Conservation (phyloP, 1,139 yeast genomes). For the Blastobotrys apis region DNA sequence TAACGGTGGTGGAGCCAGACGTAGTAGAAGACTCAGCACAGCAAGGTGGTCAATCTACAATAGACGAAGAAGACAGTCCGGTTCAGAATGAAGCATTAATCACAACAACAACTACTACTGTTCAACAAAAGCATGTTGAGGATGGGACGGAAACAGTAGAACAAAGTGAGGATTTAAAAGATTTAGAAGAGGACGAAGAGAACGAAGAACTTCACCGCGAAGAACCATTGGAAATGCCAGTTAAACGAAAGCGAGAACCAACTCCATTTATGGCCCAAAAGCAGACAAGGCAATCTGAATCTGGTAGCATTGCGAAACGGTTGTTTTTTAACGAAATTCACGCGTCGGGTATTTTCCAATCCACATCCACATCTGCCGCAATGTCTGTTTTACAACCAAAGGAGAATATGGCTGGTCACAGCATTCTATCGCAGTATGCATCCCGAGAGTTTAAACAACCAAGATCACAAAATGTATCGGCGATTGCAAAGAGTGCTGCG, state of each 20-base stretch:
- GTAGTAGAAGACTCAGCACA: too few species aligned
- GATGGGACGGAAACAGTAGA: too few species aligned
- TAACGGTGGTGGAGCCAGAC: background rate
- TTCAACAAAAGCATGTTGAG: too few species aligned
- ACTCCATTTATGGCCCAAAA: background rate
- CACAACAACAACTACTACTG: too few species aligned
- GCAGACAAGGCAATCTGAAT: too few species aligned
- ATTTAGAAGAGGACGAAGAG: background rate
- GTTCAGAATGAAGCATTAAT: too few species aligned
- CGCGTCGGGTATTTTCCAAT: constrained; percentile 76
- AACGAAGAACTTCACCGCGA: background rate
- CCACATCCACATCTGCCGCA: constrained; percentile 45
- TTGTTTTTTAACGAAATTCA: constrained; percentile 53
- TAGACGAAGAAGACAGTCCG: too few species aligned
- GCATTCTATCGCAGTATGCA: constrained; percentile 39
- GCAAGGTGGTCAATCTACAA: too few species aligned
- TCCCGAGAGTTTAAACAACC: constrained; percentile 59
- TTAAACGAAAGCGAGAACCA: background rate
- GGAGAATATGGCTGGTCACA: too few species aligned
- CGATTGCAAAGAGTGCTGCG: too few species aligned
- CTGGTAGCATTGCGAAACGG: too few species aligned
- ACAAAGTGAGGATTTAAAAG: background rate
- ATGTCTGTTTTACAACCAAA: constrained; percentile 41
- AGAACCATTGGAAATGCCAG: background rate
- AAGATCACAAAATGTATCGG: too few species aligned